Evolutionary conservation across 192 early-diverging fungal genomes (phyloP), one percentile per base, ranked within the genome.

Genomic region (Podila verticillata): DNA sequence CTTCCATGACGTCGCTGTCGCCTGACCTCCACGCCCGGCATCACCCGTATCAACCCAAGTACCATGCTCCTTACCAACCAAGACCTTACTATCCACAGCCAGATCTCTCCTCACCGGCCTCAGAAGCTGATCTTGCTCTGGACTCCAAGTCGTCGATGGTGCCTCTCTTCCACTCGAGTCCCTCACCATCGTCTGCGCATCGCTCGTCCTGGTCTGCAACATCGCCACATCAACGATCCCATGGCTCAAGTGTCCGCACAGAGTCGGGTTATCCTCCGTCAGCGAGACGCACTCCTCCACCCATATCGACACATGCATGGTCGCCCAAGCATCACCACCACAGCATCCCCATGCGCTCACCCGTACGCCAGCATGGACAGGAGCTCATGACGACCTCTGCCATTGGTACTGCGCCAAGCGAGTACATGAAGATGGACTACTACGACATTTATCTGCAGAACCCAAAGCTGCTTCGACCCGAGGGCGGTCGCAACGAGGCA

Each of bases 351-450:
- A 47, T 70, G 17, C 75, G 75, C 30, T 70, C 75, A 22, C 75
- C 75, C 7, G 69, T 66, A 5, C 75, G 75, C 13, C 61, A 39
- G 10, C n/a, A 61, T 22, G 69, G 65, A 31, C 75, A 79, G 13
- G 68, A 71, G 1, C 47, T 79, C 32, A 63, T 70, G 63, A 66
- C 48, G 26, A 70, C 69, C 17, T 79, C 75, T 9, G 47, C 58
- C 12, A 29, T 49, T n/a, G 69, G 71, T 35, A 62, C 63, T 13
- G 57, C 28, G 36, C 65, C 74, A 9, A 77, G 74, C 57, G 65
- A 56, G 12, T 71, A 57, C 31, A 35, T 79, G 51, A 79, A 79
- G 35, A 71, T 79, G 75, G 65, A 79, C 29, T 79, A 60, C 29
- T 79, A 71, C 31, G 59, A 65, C 60, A 70, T 79, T 30, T 79